A percentile compares a stretch with the other conserved stretches of the same genome.
Conservation (phyloP, 2,329 filamentous ascomycete species). For the Cercospora nicotianae region DNA sequence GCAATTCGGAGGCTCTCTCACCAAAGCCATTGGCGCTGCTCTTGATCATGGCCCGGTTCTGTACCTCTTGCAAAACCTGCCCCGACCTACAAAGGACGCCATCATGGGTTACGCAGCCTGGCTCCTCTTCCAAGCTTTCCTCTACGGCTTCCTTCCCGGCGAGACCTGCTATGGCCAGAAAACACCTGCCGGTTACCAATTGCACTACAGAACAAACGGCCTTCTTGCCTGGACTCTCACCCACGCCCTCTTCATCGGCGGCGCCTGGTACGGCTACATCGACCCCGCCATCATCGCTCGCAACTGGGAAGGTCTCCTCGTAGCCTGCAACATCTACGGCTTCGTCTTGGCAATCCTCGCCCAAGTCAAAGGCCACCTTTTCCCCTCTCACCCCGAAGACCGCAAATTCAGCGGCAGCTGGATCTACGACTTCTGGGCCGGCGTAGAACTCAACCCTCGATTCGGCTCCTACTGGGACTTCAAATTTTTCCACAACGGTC, state of each 20-base stretch:
- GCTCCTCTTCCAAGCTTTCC: conserved; percentile 17
- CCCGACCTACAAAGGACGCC: conserved; percentile 6
- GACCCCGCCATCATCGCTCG: conserved; percentile 22
- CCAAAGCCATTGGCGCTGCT: conserved; percentile 5
- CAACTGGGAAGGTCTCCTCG: conserved; percentile 26
- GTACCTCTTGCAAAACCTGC: conserved; percentile 13
- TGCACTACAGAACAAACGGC: conserved; percentile 20
- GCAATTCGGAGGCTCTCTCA: conserved; percentile 13
- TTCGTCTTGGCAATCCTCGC: conserved; percentile 20
- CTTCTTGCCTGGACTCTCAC: conserved; percentile 22
- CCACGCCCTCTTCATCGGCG: conserved; percentile 20
- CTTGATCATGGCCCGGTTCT: conserved; percentile 11
- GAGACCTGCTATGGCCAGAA: conserved; percentile 16
- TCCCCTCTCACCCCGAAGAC: conserved; percentile 22
- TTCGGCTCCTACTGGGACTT: conserved; percentile 20
- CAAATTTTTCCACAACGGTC: conserved; percentile 26
- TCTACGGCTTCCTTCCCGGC: conserved; percentile 16
- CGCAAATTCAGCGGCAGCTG: conserved; percentile 24
- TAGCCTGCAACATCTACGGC: conserved; percentile 24
- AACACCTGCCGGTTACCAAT: conserved; percentile 14
- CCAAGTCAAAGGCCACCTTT: conserved; percentile 22
- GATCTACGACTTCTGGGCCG: conserved; percentile 26
- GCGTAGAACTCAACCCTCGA: conserved; percentile 26
- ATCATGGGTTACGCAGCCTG: conserved; percentile 14
- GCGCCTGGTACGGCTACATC: conserved; percentile 12